These are phyloP conservation scores for Pleurotus tuoliensis DNA, from an alignment of 768 basidiomycete genomes.

Conservation along the genomic window DNA sequence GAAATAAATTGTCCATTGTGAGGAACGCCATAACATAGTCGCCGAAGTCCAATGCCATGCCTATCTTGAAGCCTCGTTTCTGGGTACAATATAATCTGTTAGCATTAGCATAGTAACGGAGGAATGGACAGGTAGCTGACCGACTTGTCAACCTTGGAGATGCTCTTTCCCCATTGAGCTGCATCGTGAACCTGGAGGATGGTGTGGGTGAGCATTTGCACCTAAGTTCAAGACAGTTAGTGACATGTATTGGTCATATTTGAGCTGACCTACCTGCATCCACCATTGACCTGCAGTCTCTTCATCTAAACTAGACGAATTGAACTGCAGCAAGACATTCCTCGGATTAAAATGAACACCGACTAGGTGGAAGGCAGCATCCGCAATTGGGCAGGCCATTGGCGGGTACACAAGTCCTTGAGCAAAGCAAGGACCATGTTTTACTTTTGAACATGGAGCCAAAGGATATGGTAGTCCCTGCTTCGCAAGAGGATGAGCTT, in stretches of 20 bases:
- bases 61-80: slow-evolving; percentile 7
- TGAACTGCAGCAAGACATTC: slow-evolving; percentile 2
- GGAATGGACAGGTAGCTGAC: background rate
- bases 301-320: background rate
- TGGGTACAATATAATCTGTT: background rate
- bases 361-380: background rate
- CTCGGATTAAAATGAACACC: slow-evolving; percentile 1
- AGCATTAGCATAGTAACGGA: too few species aligned
- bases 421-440: background rate
- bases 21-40: slow-evolving; percentile 9
- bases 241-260: background rate
- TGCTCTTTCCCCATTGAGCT: background rate
- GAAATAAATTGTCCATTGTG: slow-evolving; percentile 8
- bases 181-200: background rate
- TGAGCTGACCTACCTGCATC: background rate
- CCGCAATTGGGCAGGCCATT: background rate
- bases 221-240: background rate
- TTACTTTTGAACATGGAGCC: background rate
- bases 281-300: background rate
- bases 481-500: background rate
- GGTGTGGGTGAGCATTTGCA: slow-evolving; percentile 7
- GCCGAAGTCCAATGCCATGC: slow-evolving; percentile 9
- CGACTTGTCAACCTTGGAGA: background rate
- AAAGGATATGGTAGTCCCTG: background rate
- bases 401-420: slow-evolving; percentile 1